These are phyloP conservation scores for Fusarium guadeloupense DNA, from an alignment of 2,329 filamentous ascomycete species.

Conservation along the genomic window DNA sequence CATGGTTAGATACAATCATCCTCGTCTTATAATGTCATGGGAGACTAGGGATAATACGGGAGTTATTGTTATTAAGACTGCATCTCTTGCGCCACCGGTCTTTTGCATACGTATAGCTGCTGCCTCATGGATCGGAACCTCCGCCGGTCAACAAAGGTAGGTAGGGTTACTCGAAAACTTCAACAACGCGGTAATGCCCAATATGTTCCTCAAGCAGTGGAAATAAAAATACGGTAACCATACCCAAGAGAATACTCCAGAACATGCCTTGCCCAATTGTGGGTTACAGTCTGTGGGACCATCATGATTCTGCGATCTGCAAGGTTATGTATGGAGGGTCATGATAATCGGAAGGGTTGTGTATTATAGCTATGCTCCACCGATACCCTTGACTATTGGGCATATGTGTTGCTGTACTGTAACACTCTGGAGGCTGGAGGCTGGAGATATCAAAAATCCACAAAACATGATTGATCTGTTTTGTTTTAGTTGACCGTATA, in stretches of 20 bases:
- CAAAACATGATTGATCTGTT: neutral
- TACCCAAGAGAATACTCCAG: neutral
- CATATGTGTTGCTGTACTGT: neutral
- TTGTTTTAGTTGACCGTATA: neutral
- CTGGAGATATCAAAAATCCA: neutral
- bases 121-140: neutral
- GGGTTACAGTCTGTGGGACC: conserved; percentile 14
- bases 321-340: conserved; percentile 12
- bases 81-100: neutral
- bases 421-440: neutral
- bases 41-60: neutral
- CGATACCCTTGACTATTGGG: conserved; percentile 14
- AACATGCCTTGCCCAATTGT: conserved; percentile 14
- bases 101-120: too few relatives aligned
- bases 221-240: neutral
- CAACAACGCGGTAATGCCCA: neutral
- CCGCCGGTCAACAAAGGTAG: neutral
- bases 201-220: neutral
- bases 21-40: neutral
- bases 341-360: conserved; percentile 14
- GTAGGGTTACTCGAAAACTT: too few relatives aligned
- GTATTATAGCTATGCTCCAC: conserved; percentile 3
- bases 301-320: conserved; percentile 18
- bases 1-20: neutral
- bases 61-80: neutral